Conservation (phyloP, 2,329 filamentous ascomycete species). For the Colletotrichum somersetense region DNA sequence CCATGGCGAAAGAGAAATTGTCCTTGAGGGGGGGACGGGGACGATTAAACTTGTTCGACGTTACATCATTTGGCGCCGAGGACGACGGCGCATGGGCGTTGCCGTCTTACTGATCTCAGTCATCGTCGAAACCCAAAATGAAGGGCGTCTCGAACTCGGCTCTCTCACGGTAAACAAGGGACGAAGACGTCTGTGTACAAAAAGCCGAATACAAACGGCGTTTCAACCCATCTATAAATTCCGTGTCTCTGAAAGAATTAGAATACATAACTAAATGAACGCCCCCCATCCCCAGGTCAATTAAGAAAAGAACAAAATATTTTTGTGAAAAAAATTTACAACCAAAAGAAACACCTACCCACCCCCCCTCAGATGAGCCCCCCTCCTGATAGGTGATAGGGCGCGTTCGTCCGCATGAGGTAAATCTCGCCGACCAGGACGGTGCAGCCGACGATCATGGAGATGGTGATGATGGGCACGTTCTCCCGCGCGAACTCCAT, state of each 20-base stretch:
- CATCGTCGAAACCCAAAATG: neutral
- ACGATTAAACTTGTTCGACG: no score
- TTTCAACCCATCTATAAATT: neutral
- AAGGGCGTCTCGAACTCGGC: neutral
- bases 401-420: constrained; percentile 60
- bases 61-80: no score
- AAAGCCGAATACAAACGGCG: neutral
- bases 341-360: no score
- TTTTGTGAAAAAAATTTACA: neutral
- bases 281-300: neutral
- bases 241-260: neutral
- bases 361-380: neutral
- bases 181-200: neutral
- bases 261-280: neutral
- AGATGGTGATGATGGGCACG: constrained; percentile 76
- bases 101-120: neutral
- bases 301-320: neutral
- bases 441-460: constrained; percentile 73
- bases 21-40: no score
- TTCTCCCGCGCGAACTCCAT: constrained; percentile 78
- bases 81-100: neutral
- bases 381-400: constrained; percentile 48
- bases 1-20: neutral
- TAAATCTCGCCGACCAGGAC: constrained; percentile 75
- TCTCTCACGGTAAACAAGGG: neutral